These are phyloP conservation scores for Ophiostoma australiae DNA, from an alignment of 2,329 filamentous ascomycete genomes.

Conservation along the genomic window DNA sequence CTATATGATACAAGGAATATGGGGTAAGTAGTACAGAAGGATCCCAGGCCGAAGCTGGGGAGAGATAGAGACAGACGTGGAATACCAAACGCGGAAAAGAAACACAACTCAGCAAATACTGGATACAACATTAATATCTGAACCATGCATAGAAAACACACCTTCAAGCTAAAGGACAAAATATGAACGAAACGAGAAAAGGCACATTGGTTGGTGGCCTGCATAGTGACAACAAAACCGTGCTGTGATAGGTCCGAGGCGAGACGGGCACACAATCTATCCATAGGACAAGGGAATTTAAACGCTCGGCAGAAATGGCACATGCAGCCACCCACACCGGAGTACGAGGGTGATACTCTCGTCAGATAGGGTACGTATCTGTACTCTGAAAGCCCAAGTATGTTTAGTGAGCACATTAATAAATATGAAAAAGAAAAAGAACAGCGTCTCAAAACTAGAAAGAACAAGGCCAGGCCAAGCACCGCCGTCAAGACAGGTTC, in stretches of 20 bases:
- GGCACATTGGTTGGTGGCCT: not conserved
- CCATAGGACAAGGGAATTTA: conserved; percentile 12
- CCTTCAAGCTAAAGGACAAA: not conserved
- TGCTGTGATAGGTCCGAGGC: not conserved
- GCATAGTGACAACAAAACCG: not conserved
- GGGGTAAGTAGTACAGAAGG: conserved; percentile 9
- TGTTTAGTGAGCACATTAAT: not conserved
- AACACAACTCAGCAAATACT: not conserved
- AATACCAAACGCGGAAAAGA: not conserved
- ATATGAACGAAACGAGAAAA: not conserved
- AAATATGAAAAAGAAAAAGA: not conserved
- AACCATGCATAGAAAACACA: not conserved
- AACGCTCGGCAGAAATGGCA: conserved; percentile 10
- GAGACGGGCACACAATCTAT: not conserved
- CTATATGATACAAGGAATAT: not conserved
- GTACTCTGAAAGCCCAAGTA: not conserved
- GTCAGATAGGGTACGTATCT: not conserved
- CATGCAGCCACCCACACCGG: conserved; percentile 15
- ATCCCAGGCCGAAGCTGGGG: not conserved
- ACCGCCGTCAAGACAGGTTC: not conserved
- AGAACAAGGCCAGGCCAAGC: not conserved
- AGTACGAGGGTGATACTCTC: not conserved
- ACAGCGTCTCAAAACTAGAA: not conserved
- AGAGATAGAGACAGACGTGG: not conserved
- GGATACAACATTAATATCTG: not conserved